Evolutionary conservation across 441 rosid genomes (phyloP).

Genomic region (Arabidopsis hybrid): DNA sequence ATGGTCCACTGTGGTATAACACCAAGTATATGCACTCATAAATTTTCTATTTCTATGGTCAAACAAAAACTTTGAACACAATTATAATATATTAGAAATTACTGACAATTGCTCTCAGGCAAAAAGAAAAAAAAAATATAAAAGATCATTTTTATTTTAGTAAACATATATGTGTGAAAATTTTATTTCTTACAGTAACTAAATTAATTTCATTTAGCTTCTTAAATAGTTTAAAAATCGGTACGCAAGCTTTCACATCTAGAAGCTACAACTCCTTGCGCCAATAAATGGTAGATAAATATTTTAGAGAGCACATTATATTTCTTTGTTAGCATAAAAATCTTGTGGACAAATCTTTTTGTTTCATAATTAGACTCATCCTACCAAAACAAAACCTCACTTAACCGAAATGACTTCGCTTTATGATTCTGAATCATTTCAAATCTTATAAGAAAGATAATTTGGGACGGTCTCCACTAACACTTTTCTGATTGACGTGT

Average conservation of each 20-base stretch:
- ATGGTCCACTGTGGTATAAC: conserved; percentile 18
- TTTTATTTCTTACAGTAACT: background rate
- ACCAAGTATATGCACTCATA: conserved; percentile 2
- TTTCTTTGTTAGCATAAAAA: background rate
- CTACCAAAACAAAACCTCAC: background rate
- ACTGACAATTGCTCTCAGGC: background rate
- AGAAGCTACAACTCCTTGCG: background rate
- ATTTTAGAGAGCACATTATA: background rate
- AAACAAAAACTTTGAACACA: background rate
- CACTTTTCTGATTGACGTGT: background rate
- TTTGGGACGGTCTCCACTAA: background rate
- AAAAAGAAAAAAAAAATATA: background rate
- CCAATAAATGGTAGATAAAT: too few species aligned
- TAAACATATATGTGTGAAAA: background rate
- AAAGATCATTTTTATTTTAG: background rate
- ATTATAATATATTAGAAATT: background rate
- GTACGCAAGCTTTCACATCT: background rate
- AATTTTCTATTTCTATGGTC: conserved; percentile 7
- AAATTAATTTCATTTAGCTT: background rate
- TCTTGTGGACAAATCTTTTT: background rate
- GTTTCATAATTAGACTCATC: background rate
- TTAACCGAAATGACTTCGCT: background rate
- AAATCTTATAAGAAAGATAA: background rate
- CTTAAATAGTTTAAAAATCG: background rate
- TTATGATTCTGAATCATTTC: background rate